Evolutionary conservation across 805 yeast species (phyloP).

Genomic region (Kurtzmaniella fragi): DNA sequence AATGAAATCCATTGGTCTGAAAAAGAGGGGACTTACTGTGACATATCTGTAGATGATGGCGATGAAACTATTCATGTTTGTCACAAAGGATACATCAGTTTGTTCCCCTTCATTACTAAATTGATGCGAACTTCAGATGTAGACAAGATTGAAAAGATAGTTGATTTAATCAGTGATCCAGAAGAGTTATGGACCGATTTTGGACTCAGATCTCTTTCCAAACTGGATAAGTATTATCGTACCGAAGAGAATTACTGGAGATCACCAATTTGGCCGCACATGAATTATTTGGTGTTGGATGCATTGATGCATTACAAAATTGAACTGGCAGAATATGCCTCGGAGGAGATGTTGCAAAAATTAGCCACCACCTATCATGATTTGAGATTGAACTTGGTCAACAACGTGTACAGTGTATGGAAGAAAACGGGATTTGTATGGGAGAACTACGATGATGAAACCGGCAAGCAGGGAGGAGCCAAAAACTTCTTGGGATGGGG

Average conservation of each 20-base stretch:
- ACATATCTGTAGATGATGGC: slow-evolving; percentile 67
- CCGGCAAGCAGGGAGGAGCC: slow-evolving; percentile 76
- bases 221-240: slow-evolving; percentile 58
- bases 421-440: slow-evolving; percentile 72
- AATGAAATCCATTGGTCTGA: slow-evolving; percentile 80
- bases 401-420: slow-evolving; percentile 69
- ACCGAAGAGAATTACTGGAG: slow-evolving; percentile 93
- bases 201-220: slow-evolving; percentile 81
- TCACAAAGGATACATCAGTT: slow-evolving; percentile 81
- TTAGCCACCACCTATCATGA: slow-evolving; percentile 40
- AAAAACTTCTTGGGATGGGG: slow-evolving; percentile 96
- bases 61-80: slow-evolving; percentile 70
- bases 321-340: slow-evolving; percentile 21
- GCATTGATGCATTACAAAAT: slow-evolving; percentile 53
- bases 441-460: slow-evolving; percentile 81
- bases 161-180: slow-evolving; percentile 62
- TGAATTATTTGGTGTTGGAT: slow-evolving; percentile 78
- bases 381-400: slow-evolving; percentile 62
- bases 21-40: slow-evolving; percentile 67
- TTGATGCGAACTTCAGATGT: slow-evolving; percentile 45
- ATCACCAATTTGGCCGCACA: slow-evolving; percentile 89
- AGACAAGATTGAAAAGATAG: slow-evolving; percentile 44
- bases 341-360: slow-evolving; percentile 35
- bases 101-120: slow-evolving; percentile 78
- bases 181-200: slow-evolving; percentile 69